These are phyloP conservation scores for Xerocomellus chrysenteron DNA, from an alignment of 768 basidiomycete genomes.

Conservation along the genomic window DNA sequence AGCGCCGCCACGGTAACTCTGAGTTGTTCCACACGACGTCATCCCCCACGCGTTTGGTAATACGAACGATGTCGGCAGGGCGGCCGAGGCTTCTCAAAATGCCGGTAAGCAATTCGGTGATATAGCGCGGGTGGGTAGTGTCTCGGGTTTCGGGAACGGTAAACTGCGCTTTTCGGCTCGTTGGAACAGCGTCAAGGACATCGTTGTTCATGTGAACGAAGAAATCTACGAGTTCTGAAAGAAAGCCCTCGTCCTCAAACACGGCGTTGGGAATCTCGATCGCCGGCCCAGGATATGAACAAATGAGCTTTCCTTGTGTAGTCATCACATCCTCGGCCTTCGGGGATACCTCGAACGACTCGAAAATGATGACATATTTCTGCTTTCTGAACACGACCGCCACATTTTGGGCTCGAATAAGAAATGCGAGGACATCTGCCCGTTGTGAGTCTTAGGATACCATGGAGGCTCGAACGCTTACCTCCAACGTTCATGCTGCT, in stretches of 20 bases:
- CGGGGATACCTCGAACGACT: constrained; percentile 47
- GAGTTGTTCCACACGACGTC: constrained; percentile 43
- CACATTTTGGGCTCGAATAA: constrained; percentile 47
- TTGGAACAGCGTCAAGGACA: constrained; percentile 35
- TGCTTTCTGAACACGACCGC: constrained; percentile 40
- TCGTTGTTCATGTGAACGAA: constrained; percentile 12
- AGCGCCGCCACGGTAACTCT: constrained; percentile 46
- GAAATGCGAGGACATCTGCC: constrained; percentile 37
- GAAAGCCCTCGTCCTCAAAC: constrained; percentile 12
- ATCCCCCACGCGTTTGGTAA: constrained; percentile 45
- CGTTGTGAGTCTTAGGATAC: neutral
- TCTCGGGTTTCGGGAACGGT: constrained; percentile 23
- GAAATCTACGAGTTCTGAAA: too few relatives aligned
- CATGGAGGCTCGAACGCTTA: neutral
- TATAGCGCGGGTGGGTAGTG: constrained; percentile 43
- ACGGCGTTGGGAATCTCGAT: constrained; percentile 32
- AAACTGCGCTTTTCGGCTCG: neutral
- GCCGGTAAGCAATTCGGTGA: constrained; percentile 45
- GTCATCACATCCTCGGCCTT: constrained; percentile 35
- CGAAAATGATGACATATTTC: constrained; percentile 33
- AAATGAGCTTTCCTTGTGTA: constrained; percentile 41
- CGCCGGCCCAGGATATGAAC: constrained; percentile 45
- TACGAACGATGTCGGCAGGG: constrained; percentile 27
- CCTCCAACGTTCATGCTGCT: constrained; percentile 18
- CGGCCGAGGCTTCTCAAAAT: constrained; percentile 3